Base-by-base conservation (phyloP, 345 rosid species). In the Hypericum androsaemum region DNA sequence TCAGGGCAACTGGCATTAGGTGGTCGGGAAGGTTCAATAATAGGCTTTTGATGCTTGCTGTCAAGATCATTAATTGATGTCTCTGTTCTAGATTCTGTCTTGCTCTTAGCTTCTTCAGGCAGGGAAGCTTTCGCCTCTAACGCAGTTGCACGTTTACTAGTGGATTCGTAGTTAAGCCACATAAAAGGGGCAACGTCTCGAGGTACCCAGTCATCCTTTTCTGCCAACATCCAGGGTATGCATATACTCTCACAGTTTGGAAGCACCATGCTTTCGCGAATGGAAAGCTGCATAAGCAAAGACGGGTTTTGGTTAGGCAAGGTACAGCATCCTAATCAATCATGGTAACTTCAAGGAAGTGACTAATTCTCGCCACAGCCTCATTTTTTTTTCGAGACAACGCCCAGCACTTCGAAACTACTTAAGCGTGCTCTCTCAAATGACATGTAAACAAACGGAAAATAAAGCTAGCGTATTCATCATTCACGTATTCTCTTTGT, bases 221-320 rank as follows among this genome's bases (percentile, higher is more conserved):
- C 95, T 5, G 94, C 89, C 60, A 75, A 57, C 97, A 92, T 92
- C 77, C 84, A 78, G 8, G 97, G 90, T 70, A 92, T 68, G 64
- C 79, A 71, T 52, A 79, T 11, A 48, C 80, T 77, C 68, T 85
- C 95, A 54, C 83, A 76, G 68, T 92, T 92, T n/a, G 98, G 98
- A 49, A 83, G 94, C 42, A 92, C 99, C 82, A 92, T 50, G 7
- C 79, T 74, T 39, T 85, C 98, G 37, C 76, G 71, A 51, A 92
- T 81, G 0, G 76, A 63, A 6, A 72, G 72, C 98, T 92, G 76
- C 63, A 63, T 10, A 56, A 71, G 49, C 22, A 46, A 64, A 47
- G 22, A 16, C 41, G 56, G 51, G 46, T 52, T 62, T 13, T n/a
- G 12, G 52, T 36, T 17, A 48, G 50, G 17, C 36, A 22, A 22